A percentile compares a stretch with the other conserved stretches of the same genome.
Evolutionary conservation across 441 rosid genomes (phyloP).

Genomic region (Metrosideros polymorpha): DNA sequence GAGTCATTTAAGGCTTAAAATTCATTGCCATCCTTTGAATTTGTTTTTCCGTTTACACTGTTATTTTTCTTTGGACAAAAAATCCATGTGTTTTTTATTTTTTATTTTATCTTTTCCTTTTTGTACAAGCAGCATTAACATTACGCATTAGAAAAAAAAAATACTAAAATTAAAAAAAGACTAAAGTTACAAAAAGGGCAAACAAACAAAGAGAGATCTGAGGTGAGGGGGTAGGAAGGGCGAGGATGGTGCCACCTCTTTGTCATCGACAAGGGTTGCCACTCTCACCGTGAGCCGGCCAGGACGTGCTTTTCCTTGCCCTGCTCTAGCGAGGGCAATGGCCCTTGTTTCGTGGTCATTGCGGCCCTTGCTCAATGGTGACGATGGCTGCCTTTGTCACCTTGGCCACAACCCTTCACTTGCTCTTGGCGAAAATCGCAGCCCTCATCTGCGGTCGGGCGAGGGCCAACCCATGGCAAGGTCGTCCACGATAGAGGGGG

Average conservation of each 20-base stretch:
- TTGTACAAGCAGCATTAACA: neutral
- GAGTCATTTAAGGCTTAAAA: neutral
- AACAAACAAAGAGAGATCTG: neutral
- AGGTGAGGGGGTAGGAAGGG: neutral
- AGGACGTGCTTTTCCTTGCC: no score
- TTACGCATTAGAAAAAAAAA: neutral
- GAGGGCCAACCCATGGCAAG: neutral
- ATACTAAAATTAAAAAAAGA: neutral
- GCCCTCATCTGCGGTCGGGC: rapidly evolving
- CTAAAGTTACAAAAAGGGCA: neutral
- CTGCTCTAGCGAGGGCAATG: neutral
- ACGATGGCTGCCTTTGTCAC: no score
- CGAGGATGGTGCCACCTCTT: neutral
- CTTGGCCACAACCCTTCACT: no score
- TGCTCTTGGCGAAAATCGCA: no score
- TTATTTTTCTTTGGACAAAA: neutral
- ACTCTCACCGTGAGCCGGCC: neutral
- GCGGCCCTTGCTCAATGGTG: neutral
- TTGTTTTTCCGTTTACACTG: neutral
- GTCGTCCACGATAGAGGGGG: neutral
- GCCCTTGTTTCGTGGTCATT: neutral
- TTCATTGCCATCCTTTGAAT: neutral
- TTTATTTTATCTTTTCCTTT: neutral
- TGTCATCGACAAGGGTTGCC: neutral
- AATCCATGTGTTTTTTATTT: neutral